Conservation (phyloP, 345 rosid genomes). For the Boechera divaricarpa region DNA sequence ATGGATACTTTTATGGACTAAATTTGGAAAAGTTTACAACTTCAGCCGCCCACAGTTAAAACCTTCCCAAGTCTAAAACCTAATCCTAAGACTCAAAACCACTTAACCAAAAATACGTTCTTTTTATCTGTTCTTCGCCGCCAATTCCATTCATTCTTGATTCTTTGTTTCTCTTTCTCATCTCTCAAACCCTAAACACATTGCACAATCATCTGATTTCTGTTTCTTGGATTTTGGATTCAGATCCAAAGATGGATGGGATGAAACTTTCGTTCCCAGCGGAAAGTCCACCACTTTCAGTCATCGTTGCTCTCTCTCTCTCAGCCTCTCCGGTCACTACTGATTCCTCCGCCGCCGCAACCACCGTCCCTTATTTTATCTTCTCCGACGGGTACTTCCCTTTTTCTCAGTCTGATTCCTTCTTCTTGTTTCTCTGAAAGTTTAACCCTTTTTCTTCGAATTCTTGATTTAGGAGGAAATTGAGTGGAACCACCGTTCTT, state of each 20-base stretch:
- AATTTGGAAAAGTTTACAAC: neutral
- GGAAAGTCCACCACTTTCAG: constrained; percentile 67
- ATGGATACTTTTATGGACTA: constrained; percentile 24
- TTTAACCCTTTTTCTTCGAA: neutral
- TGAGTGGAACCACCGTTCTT: constrained; percentile 62
- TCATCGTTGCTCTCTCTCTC: constrained; percentile 64
- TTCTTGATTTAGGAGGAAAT: constrained; percentile 49
- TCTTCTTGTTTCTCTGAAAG: neutral
- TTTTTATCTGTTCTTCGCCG: constrained; percentile 13
- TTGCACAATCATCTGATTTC: neutral
- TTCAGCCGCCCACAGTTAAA: constrained; percentile 15
- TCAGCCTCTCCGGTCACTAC: constrained; percentile 47
- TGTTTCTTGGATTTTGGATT: constrained; percentile 4
- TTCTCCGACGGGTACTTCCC: constrained; percentile 68
- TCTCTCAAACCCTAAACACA: neutral
- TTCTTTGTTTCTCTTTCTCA: neutral
- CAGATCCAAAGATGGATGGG: constrained; percentile 48
- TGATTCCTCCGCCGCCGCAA: constrained; percentile 43
- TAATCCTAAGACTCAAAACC: constrained; percentile 7
- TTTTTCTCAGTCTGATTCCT: neutral
- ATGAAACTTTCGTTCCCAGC: constrained; percentile 59
- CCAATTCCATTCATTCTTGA: neutral
- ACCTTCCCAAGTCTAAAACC: neutral
- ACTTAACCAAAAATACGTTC: neutral
- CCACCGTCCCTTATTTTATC: constrained; percentile 52